Evolutionary conservation across 345 rosid genomes (phyloP).

Genomic region (Cochlearia excelsa): DNA sequence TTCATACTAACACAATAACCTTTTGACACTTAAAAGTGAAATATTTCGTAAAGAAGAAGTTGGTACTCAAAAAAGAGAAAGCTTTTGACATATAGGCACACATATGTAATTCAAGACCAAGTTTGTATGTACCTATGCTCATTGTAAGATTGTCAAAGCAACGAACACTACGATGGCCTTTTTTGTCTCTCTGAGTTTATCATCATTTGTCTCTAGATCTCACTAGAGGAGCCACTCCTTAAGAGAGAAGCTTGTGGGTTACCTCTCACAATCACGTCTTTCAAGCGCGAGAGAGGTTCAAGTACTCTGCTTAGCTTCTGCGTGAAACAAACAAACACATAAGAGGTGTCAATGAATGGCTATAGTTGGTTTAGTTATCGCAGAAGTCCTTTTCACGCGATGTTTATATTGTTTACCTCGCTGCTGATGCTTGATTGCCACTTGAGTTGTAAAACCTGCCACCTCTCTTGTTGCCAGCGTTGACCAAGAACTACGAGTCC

Average conservation of each 20-base stretch:
- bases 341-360: slow-evolving; percentile 4
- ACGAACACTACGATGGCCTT: slow-evolving; percentile 1
- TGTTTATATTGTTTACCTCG: slow-evolving; percentile 49
- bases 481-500: slow-evolving; percentile 95
- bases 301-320: slow-evolving; percentile 70
- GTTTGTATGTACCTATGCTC: slow-evolving; percentile 18
- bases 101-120: slow-evolving; percentile 9
- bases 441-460: slow-evolving; percentile 80
- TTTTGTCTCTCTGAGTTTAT: slow-evolving; percentile 30
- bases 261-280: slow-evolving; percentile 73
- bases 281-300: slow-evolving; percentile 69
- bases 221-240: slow-evolving; percentile 53
- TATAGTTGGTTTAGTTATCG: not conserved
- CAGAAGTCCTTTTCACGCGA: no score
- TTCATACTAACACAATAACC: no score
- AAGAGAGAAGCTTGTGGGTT: slow-evolving; percentile 59
- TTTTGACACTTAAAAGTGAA: no score
- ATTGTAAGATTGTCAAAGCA: not conserved
- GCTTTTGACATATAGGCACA: not conserved
- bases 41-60: no score
- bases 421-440: slow-evolving; percentile 65
- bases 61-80: no score
- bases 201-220: slow-evolving; percentile 37
- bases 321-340: not conserved
- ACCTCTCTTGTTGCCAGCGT: slow-evolving; percentile 94